Base-by-base conservation (phyloP, 345 rosid genomes). In the Camelina neglecta region DNA sequence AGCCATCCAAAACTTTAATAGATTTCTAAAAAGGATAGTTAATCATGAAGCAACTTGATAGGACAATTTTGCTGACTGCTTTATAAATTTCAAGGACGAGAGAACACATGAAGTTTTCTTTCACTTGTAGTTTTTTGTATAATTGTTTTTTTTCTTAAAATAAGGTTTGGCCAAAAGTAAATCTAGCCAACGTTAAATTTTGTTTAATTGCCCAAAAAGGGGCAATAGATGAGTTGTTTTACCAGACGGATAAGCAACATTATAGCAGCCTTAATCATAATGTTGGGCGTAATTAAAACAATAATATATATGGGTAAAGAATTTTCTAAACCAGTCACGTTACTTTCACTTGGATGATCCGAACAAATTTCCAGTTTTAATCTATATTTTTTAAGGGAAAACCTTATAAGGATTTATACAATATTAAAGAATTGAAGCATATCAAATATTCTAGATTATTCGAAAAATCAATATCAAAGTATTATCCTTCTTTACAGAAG, bases 1-100 rank as follows among this genome's bases (percentile, higher is more conserved):
- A 0, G 4, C 2, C 38, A 35, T 35, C 16, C 10, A 53, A 54
- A 63, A 12, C 29, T 20, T 47, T 55, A 20, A 6, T 41, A 23
- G 1, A 23, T 26, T n/a, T 39, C 8, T 41, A 41, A 57, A 69
- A 71, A 16, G 20, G 15, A 12, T 20, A 56, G 15, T 35, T 33
- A 56, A 71, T 71, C 16, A 45, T 71, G 58, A 47, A 35, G 35
- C 75, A 47, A 59, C 36, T 59, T 59, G 57, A 58, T 29, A 59
- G 48, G 67, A 59, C 75, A 71, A 59, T 59, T 47, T 71, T 59
- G 57, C 58, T 71, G 58, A 59, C 48, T 59, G n/a, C 65, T 71
- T 71, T 59, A 47, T 39, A 57, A 58, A 24, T 47, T 23, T 58
- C 15, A 58, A 70, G 55, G 64, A n/a, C 63, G 16, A 35, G 38